A percentile compares a stretch with the other conserved stretches of the same genome.
Conservation (phyloP, 2,329 filamentous ascomycete species). For the Fusarium oxysporum region DNA sequence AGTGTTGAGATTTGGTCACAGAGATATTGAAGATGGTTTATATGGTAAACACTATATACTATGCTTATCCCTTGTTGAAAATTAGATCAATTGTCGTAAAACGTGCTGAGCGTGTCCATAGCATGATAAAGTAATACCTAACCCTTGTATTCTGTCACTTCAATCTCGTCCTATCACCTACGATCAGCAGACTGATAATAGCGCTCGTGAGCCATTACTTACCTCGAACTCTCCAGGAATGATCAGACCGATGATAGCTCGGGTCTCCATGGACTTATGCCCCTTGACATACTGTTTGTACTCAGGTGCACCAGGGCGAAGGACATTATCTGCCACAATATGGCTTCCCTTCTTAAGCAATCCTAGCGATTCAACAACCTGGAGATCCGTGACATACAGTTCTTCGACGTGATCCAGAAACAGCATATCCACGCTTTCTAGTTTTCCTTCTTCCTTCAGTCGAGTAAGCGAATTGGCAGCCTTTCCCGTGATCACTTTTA, state of each 20-base stretch:
- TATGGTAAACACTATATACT: fast-evolving
- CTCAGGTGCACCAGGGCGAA: neutral
- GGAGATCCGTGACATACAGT: fast-evolving
- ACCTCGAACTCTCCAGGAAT: neutral
- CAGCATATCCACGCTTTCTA: neutral
- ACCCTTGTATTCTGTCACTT: neutral
- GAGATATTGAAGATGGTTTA: fast-evolving
- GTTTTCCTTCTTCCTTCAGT: neutral
- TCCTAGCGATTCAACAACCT: neutral
- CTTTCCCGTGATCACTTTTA: neutral
- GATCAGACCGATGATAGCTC: neutral
- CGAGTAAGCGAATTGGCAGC: neutral
- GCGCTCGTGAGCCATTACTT: fast-evolving
- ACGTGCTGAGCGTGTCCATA: fast-evolving
- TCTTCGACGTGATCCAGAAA: neutral
- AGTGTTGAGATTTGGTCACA: fast-evolving
- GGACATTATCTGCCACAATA: neutral
- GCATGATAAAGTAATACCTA: neutral
- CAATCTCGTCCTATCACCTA: neutral
- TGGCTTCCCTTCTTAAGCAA: neutral
- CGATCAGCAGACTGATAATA: neutral
- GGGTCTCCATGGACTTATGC: neutral
- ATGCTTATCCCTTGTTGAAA: neutral
- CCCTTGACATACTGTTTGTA: neutral
- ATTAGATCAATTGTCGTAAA: neutral